Conservation (phyloP, 345 rosid genomes). For the Camelina hispida region DNA sequence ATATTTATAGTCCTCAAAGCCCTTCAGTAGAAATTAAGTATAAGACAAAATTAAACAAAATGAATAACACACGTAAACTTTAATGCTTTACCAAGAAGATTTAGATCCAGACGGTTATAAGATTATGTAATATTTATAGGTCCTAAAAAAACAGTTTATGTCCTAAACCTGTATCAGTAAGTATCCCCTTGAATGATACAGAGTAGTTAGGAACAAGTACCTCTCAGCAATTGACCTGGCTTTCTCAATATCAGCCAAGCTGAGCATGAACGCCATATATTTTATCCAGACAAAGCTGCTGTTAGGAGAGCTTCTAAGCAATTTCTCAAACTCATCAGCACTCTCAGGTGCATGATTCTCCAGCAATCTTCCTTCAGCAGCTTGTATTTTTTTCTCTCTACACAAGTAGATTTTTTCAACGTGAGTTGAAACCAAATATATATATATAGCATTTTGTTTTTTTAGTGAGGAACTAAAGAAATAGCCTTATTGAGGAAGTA, state of each 20-base stretch:
- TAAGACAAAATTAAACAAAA: conserved; percentile 16
- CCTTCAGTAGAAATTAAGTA: conserved; percentile 52
- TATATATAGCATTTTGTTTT: not conserved
- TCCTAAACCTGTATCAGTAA: not conserved
- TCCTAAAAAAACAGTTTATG: conserved; percentile 13
- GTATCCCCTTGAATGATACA: conserved; percentile 19
- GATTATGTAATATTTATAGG: not conserved
- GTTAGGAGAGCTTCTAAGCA: conserved; percentile 90
- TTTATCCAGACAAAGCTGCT: conserved; percentile 95
- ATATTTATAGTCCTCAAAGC: conserved; percentile 85
- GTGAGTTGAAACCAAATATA: conserved; percentile 3
- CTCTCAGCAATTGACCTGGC: conserved; percentile 94
- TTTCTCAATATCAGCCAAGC: conserved; percentile 81
- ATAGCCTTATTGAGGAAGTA: not conserved
- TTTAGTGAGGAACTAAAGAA: conserved; percentile 18
- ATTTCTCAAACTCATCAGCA: conserved; percentile 90
- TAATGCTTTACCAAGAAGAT: conserved; percentile 16
- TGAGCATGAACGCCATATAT: conserved; percentile 85
- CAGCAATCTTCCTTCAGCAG: conserved; percentile 88
- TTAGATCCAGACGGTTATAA: not conserved
- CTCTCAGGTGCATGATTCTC: conserved; percentile 81
- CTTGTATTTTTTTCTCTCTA: conserved; percentile 86
- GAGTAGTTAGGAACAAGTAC: conserved; percentile 46
- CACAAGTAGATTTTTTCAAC: conserved; percentile 34
- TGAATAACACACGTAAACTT: not conserved